Base-by-base conservation (phyloP, 148 eudicot genomes). In the Rhododendron molle region DNA sequence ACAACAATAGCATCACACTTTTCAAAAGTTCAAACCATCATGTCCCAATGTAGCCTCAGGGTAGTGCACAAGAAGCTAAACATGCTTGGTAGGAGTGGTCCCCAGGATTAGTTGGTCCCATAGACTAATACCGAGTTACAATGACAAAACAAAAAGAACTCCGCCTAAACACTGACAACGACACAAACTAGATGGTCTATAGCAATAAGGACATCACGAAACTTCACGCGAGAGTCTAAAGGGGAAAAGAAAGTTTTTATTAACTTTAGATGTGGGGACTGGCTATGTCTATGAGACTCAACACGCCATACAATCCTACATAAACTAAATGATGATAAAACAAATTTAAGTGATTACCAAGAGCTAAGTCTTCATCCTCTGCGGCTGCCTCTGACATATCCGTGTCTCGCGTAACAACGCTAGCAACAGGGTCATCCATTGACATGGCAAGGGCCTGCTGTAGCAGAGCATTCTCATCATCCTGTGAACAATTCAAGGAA, bases 371-470 rank as follows among this genome's bases (percentile, higher is more conserved):
- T 86, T 94, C 94, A 90, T 97, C 99, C 86, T 94, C 95, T 15
- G 85, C 93, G 46, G 92, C 92, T 86, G 94, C 96, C 82, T 97
- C 99, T 52, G 98, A 88, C 99, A 97, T 97, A 86, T 94, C 98
- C 9, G 93, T 90, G 86, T 95, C 99, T 52, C 92, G 89, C 49
- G 86, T 88, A 83, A 91, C 85, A 56, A 81, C 83, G 28, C 89
- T 90, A 47, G 96, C 89, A 84, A 88, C 89, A 88, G 99, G 94
- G n/a, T 95, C 98, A 95, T 94, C 96, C 99, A 95, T 97, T 73
- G 98, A 97, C 99, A 97, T 97, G 58, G 99, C 98, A 84, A 95
- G 93, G 44, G 99, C 99, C 83, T 97, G 99, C 90, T 95, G 98
- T 87, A 97, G 88, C 85, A 97, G 85, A 49, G 98, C 94, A 89